These are phyloP conservation scores for Lyophyllum shimeji DNA, from an alignment of 768 basidiomycete species.

Conservation along the genomic window DNA sequence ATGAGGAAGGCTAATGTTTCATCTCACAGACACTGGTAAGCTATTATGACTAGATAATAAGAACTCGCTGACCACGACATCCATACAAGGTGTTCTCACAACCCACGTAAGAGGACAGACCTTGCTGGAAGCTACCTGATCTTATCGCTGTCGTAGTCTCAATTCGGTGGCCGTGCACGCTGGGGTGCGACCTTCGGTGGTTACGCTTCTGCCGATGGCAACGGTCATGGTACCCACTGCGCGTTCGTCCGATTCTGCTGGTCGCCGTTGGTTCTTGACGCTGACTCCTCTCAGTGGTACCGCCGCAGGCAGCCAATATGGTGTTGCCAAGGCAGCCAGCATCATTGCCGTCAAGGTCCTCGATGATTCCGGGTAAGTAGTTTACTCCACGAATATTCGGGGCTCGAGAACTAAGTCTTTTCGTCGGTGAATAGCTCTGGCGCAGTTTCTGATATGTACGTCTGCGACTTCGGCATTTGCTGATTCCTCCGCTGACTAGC, in stretches of 20 bases:
- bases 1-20: not conserved
- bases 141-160: conserved; percentile 26
- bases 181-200: conserved; percentile 39
- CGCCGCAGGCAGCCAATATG: conserved; percentile 31
- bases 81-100: conserved; percentile 1
- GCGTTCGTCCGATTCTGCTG: conserved; percentile 22
- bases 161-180: conserved; percentile 42
- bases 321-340: conserved; percentile 28
- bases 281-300: conserved; percentile 25
- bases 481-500: not conserved
- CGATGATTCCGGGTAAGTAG: conserved; percentile 7
- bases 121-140: not conserved
- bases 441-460: conserved; percentile 11
- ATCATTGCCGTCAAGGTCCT: conserved; percentile 16
- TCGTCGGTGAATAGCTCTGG: conserved; percentile 3
- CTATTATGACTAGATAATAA: not conserved
- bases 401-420: not conserved
- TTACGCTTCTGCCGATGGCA: conserved; percentile 28
- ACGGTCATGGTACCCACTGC: conserved; percentile 43
- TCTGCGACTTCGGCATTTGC: not conserved
- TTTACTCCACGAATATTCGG: not conserved
- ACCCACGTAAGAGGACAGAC: conserved; percentile 1
- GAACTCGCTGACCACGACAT: not conserved
- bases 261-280: not conserved
- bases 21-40: conserved; percentile 21